Evolutionary conservation across 441 rosid species (phyloP), one percentile per base, ranked within the genome.

Genomic region (Euphorbia celastroides): DNA sequence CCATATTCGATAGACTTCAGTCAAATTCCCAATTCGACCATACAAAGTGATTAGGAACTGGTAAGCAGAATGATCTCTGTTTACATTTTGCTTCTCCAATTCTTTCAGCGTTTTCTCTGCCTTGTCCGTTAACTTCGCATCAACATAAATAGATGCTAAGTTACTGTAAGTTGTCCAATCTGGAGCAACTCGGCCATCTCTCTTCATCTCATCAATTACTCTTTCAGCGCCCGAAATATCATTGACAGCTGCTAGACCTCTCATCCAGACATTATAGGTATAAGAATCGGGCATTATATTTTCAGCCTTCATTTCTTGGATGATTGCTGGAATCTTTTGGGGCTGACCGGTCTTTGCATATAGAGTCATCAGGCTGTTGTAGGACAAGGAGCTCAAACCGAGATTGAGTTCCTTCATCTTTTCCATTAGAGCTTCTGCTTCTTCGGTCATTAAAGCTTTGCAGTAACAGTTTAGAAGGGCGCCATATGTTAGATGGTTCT

Each of bases 111-210:
- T 90, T 71, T 74, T 81, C 69, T 85, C 92, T 9, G 96, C 92
- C 83, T 91, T 89, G 60, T 82, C 90, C 74, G 60, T 60, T 44
- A 83, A 68, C 55, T 86, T 76, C 25, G 86, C 86, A 56, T 88
- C 90, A 65, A 81, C 88, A 76, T 89, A 91, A 55, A 89, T 78
- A 5, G 93, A 85, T 17, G 97, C 96, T 72, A 93, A 72, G 69
- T 93, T 89, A 81, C 97, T 91, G 60, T 85, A 89, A 0, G 89
- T 88, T 25, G 96, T 91, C 99, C 97, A 93, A 77, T 93, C 92
- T 1, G 82, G 79, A 76, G 84, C 86, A 75, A 87, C 81, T 69
- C 84, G 80, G 50, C 89, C 99, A 75, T 86, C 96, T 75, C 93
- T 86, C 76, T 76, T 88, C 93, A 91, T 86, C 80, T 89, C 96